A percentile compares a stretch with the other conserved stretches of the same genome.
These are phyloP conservation scores for Colletotrichum plurivorum DNA, from an alignment of 2,329 filamentous ascomycete genomes.

Conservation along the genomic window DNA sequence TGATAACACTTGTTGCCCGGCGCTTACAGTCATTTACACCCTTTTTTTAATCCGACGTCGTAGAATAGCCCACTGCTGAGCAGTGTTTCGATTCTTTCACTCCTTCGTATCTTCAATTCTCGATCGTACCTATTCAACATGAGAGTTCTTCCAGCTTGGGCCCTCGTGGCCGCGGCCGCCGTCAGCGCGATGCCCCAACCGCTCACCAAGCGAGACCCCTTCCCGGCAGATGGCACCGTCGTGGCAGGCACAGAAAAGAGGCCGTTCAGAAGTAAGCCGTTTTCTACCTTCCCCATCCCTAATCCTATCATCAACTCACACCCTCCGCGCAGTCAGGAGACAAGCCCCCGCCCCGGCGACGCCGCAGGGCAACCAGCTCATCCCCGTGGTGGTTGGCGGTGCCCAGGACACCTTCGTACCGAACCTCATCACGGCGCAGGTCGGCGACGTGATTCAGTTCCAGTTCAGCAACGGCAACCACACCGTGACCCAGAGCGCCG, in stretches of 20 bases:
- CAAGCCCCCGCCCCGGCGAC: slow-evolving; percentile 29
- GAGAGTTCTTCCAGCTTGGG: slow-evolving; percentile 31
- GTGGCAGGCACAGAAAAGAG: slow-evolving; percentile 30
- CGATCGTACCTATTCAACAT: slow-evolving; percentile 9
- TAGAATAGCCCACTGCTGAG: slow-evolving; percentile 27
- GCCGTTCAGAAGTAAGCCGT: slow-evolving; percentile 25
- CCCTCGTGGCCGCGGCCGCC: slow-evolving; percentile 22
- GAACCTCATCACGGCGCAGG: slow-evolving; percentile 50
- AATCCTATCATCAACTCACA: neutral
- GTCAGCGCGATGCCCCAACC: slow-evolving; percentile 35
- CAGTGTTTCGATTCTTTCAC: slow-evolving; percentile 29
- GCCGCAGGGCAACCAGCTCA: slow-evolving; percentile 36
- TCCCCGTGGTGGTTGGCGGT: slow-evolving; percentile 55
- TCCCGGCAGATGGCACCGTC: slow-evolving; percentile 30
- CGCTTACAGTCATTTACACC: slow-evolving; percentile 32
- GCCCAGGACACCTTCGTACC: slow-evolving; percentile 55
- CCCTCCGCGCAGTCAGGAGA: slow-evolving; percentile 22
- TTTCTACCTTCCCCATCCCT: neutral
- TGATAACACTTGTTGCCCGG: slow-evolving; percentile 18
- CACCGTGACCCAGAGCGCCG: slow-evolving; percentile 57
- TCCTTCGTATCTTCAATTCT: slow-evolving; percentile 2
- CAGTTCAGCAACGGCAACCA: slow-evolving; percentile 61
- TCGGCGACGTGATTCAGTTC: slow-evolving; percentile 58
- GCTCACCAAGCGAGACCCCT: slow-evolving; percentile 26
- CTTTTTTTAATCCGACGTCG: slow-evolving; percentile 13